Evolutionary conservation across 75 land plant species (phyloP).

Genomic region (Sequoiadendron giganteum): DNA sequence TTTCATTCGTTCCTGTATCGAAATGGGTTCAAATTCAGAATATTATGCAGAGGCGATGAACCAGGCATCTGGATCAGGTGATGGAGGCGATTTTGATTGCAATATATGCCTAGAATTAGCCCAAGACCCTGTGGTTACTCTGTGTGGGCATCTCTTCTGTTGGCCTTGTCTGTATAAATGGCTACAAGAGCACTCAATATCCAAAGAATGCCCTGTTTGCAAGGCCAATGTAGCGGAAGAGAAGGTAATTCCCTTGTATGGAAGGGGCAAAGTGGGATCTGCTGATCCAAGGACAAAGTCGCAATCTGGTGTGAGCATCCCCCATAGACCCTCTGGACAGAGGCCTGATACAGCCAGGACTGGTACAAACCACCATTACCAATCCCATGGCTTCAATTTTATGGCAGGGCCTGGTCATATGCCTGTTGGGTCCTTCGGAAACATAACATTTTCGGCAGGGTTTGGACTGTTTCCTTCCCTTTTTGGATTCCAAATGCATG

Average conservation of each 20-base stretch:
- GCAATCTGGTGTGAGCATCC: not conserved
- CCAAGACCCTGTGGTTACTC: conserved; percentile 82
- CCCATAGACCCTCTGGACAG: conserved; percentile 20
- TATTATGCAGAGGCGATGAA: not conserved
- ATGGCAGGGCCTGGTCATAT: conserved; percentile 25
- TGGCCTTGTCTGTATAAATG: conserved; percentile 93
- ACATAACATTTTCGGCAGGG: conserved; percentile 41
- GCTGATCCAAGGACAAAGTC: conserved; percentile 14
- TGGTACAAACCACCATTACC: not conserved
- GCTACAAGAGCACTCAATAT: conserved; percentile 40
- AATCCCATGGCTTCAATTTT: conserved; percentile 22
- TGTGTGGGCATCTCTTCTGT: conserved; percentile 93
- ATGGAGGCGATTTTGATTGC: conserved; percentile 57
- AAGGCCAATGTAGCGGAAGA: conserved; percentile 64
- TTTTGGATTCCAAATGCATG: conserved; percentile 43
- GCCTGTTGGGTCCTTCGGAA: conserved; percentile 35
- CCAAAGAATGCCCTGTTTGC: conserved; percentile 87
- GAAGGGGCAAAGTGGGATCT: conserved; percentile 46
- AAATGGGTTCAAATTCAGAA: not conserved
- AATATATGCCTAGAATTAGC: conserved; percentile 87
- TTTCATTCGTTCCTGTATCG: not conserved
- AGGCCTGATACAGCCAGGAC: conserved; percentile 13
- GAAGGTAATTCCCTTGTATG: conserved; percentile 78
- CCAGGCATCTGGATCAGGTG: conserved; percentile 6
- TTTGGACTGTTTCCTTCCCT: conserved; percentile 49